Conservation (phyloP, 2,329 filamentous ascomycete genomes). For the Graphilbum fragrans region DNA sequence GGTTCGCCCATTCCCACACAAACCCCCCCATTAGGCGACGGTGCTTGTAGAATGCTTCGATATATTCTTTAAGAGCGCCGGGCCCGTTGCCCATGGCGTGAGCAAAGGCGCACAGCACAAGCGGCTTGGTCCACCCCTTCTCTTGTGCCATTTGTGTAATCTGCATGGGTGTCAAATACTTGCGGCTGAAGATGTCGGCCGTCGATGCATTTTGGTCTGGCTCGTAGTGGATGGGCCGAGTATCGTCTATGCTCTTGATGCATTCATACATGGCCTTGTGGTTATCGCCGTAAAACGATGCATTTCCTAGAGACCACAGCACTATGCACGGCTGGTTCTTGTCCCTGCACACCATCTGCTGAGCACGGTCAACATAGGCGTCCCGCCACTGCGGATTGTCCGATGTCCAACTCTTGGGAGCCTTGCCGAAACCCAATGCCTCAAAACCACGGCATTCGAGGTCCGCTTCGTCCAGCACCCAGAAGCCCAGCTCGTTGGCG, state of each 20-base stretch:
- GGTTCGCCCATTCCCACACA: constrained; percentile 50
- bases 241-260: constrained; percentile 42
- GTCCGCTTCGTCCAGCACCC: constrained; percentile 40
- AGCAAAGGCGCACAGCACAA: constrained; percentile 37
- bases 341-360: constrained; percentile 48
- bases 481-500: constrained; percentile 52
- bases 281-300: constrained; percentile 54
- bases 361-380: constrained; percentile 53
- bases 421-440: constrained; percentile 26
- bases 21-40: constrained; percentile 48
- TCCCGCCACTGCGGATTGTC: constrained; percentile 45
- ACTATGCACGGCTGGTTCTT: constrained; percentile 54
- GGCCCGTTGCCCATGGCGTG: constrained; percentile 59
- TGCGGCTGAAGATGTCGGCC: constrained; percentile 48
- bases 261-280: constrained; percentile 50
- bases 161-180: constrained; percentile 47
- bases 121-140: constrained; percentile 30
- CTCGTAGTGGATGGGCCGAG: constrained; percentile 49
- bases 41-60: constrained; percentile 46
- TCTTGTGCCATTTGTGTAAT: constrained; percentile 30
- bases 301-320: constrained; percentile 57
- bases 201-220: constrained; percentile 42
- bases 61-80: constrained; percentile 52
- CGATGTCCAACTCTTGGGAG: constrained; percentile 22
- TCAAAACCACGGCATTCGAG: constrained; percentile 25